These are phyloP conservation scores for Brassica juncea DNA, from an alignment of 345 rosid genomes.

Conservation along the genomic window DNA sequence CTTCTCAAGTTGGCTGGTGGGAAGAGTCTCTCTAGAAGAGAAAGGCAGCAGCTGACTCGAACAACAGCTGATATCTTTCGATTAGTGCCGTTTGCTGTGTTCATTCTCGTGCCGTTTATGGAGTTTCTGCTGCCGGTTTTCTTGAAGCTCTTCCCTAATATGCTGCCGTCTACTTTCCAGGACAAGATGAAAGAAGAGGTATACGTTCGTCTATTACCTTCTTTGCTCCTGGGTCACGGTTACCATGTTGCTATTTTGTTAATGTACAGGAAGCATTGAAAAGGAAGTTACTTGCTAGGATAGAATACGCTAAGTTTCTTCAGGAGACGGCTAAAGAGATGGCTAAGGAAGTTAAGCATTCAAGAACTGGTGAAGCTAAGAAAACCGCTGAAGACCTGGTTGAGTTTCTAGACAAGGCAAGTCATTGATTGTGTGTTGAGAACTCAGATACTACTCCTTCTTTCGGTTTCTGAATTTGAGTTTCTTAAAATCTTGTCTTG, in stretches of 20 bases:
- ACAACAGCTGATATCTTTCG: slow-evolving; percentile 93
- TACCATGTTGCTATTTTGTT: slow-evolving; percentile 17
- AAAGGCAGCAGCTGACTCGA: slow-evolving; percentile 84
- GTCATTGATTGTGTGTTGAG: slow-evolving; percentile 15
- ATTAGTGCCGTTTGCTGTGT: slow-evolving; percentile 81
- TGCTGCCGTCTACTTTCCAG: slow-evolving; percentile 81
- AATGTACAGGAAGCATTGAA: slow-evolving; percentile 66
- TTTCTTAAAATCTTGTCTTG: background rate
- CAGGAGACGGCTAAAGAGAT: slow-evolving; percentile 89
- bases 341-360: slow-evolving; percentile 87
- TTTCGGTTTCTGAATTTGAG: background rate
- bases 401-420: slow-evolving; percentile 60
- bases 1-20: slow-evolving; percentile 67
- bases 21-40: slow-evolving; percentile 79
- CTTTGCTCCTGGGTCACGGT: slow-evolving; percentile 6
- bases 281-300: slow-evolving; percentile 64
- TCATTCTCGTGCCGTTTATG: slow-evolving; percentile 75
- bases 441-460: background rate
- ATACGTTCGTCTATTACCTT: slow-evolving; percentile 17
- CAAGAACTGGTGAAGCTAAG: slow-evolving; percentile 70
- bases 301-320: slow-evolving; percentile 78
- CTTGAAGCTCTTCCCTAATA: slow-evolving; percentile 71
- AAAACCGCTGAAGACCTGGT: slow-evolving; percentile 73
- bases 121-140: slow-evolving; percentile 73
- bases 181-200: slow-evolving; percentile 87